Percentiles rank a stretch among this genome's conserved stretches.
Conservation (phyloP, 2,329 filamentous ascomycete genomes). For the Trichoderma hamatum region DNA sequence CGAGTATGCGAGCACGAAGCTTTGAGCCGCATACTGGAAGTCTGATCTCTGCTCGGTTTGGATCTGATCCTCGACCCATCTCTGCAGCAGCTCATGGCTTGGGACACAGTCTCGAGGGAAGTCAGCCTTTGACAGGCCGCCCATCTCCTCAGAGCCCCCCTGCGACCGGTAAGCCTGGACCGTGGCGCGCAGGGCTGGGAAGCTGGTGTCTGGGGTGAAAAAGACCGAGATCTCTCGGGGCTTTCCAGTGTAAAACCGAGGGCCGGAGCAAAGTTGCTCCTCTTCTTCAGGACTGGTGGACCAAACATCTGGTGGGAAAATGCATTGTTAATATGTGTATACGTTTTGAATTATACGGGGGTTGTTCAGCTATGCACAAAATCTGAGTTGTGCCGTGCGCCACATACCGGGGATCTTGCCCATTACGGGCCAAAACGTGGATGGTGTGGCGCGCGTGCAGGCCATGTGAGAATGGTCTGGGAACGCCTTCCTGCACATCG, state of each 20-base stretch:
- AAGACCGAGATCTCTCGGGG: slow-evolving; percentile 43
- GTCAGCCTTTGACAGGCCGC: slow-evolving; percentile 41
- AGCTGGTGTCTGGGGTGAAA: slow-evolving; percentile 41
- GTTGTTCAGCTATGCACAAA: slow-evolving; percentile 17
- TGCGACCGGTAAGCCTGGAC: slow-evolving; percentile 44
- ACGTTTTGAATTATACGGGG: neutral
- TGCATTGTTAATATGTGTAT: slow-evolving; percentile 30
- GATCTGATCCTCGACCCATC: slow-evolving; percentile 46
- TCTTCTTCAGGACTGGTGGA: slow-evolving; percentile 42
- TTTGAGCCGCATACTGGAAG: slow-evolving; percentile 43
- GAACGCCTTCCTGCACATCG: slow-evolving; percentile 47
- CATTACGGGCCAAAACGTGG: slow-evolving; percentile 45
- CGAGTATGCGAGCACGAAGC: slow-evolving; percentile 44
- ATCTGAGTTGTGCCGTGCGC: slow-evolving; percentile 15
- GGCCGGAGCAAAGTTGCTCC: slow-evolving; percentile 39
- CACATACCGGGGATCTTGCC: slow-evolving; percentile 44
- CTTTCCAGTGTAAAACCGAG: slow-evolving; percentile 44
- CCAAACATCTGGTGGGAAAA: slow-evolving; percentile 41
- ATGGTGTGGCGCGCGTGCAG: slow-evolving; percentile 45
- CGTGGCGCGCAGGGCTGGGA: slow-evolving; percentile 45
- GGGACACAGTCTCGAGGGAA: slow-evolving; percentile 45
- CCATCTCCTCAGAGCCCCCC: slow-evolving; percentile 36
- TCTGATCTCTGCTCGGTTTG: slow-evolving; percentile 38
- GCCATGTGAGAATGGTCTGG: slow-evolving; percentile 46
- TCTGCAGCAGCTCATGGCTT: slow-evolving; percentile 40